Conservation (phyloP, 2,329 filamentous ascomycete species). For the Sphaerulina vaccinii region DNA sequence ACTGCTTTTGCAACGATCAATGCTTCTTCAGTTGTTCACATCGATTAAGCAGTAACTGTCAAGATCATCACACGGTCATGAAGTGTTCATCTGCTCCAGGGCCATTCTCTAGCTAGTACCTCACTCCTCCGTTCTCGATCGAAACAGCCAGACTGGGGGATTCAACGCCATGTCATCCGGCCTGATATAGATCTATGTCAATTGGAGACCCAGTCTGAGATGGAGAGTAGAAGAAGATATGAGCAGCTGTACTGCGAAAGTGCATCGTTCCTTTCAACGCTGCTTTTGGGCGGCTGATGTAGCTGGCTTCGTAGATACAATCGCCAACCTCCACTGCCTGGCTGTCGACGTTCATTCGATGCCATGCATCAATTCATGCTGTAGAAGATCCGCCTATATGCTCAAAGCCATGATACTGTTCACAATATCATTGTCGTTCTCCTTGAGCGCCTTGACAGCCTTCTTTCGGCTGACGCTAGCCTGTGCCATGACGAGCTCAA, state of each 20-base stretch:
- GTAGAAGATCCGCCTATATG: constrained; percentile 41
- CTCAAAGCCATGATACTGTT: constrained; percentile 98
- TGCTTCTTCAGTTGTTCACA: too few relatives aligned
- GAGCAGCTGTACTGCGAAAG: neutral
- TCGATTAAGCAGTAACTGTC: too few relatives aligned
- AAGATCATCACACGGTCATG: too few relatives aligned
- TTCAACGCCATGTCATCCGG: too few relatives aligned
- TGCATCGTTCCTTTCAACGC: neutral
- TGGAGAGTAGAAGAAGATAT: neutral
- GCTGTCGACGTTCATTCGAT: neutral
- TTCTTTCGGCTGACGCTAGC: constrained; percentile 96
- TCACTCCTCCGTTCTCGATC: too few relatives aligned
- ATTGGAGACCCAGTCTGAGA: too few relatives aligned
- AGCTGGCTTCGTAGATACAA: neutral
- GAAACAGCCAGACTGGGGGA: too few relatives aligned
- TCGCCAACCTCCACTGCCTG: neutral
- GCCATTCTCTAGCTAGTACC: too few relatives aligned
- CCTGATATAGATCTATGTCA: too few relatives aligned
- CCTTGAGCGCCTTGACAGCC: constrained; percentile 96
- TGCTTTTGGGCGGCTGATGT: neutral
- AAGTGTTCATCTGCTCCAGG: too few relatives aligned
- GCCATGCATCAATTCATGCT: neutral
- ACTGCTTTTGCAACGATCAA: too few relatives aligned
- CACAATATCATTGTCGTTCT: constrained; percentile 99
- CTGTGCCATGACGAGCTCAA: constrained; percentile 98